These are phyloP conservation scores for Schrenkiella parvula DNA, from an alignment of 345 rosid genomes.

Conservation along the genomic window DNA sequence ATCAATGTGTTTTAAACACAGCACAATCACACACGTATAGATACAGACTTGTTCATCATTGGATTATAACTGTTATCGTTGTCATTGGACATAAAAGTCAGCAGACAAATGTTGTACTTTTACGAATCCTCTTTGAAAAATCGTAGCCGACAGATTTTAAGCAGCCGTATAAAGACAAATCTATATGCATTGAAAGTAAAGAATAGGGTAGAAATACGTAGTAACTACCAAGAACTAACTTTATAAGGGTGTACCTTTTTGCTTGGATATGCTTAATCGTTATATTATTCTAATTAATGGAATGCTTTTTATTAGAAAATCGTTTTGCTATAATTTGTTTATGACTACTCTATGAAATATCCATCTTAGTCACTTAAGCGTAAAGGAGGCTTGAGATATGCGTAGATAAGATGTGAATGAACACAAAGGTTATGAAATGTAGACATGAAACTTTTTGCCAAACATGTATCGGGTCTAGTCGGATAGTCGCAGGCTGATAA, in stretches of 20 bases:
- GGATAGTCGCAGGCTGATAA: no score
- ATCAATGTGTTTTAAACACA: neutral
- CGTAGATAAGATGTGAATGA: no score
- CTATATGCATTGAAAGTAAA: neutral
- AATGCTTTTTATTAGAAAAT: neutral
- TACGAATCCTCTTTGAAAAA: neutral
- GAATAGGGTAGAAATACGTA: neutral
- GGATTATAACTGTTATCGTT: no score
- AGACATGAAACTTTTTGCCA: no score
- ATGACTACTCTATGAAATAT: neutral
- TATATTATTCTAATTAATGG: neutral
- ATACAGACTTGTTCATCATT: no score
- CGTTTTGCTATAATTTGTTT: neutral
- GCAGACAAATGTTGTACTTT: neutral
- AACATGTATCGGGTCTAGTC: no score
- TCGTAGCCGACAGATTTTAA: neutral
- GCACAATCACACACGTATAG: no score
- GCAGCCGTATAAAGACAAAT: neutral
- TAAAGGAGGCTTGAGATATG: neutral
- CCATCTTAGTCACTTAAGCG: neutral
- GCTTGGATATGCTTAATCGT: neutral
- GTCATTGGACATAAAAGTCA: no score
- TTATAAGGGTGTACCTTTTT: neutral
- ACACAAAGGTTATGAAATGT: no score
- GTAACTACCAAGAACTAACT: neutral